These are phyloP conservation scores for Echeveria elegans DNA, from an alignment of 164 flowering plant genomes.

Conservation along the genomic window DNA sequence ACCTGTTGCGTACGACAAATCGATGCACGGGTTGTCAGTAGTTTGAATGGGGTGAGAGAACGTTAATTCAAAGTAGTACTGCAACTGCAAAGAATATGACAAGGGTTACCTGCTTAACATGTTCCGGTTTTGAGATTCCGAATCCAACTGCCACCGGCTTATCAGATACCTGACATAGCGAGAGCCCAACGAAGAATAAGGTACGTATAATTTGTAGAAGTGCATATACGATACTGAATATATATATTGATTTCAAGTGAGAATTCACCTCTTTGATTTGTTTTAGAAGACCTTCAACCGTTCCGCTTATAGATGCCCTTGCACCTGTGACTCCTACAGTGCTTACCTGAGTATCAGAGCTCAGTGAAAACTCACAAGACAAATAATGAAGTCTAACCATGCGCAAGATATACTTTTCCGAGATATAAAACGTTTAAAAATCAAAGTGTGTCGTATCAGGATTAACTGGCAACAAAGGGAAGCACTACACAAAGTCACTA, in stretches of 20 bases:
- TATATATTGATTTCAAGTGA: not conserved
- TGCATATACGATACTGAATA: not conserved
- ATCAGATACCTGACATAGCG: slow-evolving; percentile 41
- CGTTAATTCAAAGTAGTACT: not conserved
- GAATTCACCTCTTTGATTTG: slow-evolving; percentile 70
- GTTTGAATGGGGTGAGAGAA: not conserved
- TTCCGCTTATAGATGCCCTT: slow-evolving; percentile 52
- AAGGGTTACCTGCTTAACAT: slow-evolving; percentile 64
- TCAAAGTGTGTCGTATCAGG: not conserved
- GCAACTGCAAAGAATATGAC: not conserved
- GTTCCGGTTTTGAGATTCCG: slow-evolving; percentile 93
- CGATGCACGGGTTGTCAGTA: not conserved
- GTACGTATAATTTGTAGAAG: not conserved
- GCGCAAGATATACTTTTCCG: too few relatives aligned
- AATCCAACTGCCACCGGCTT: slow-evolving; percentile 97
- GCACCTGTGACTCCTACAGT: slow-evolving; percentile 90
- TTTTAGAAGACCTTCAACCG: slow-evolving; percentile 51
- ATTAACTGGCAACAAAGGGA: not conserved
- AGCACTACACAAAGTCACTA: not conserved
- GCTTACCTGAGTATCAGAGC: slow-evolving; percentile 48
- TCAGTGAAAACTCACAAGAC: not conserved
- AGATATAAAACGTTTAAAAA: too few relatives aligned
- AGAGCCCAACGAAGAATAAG: not conserved
- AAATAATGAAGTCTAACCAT: too few relatives aligned
- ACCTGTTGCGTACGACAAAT: slow-evolving; percentile 30